phyloP scores from a whole-genome alignment of 164 flowering plant species.

The Stephania cephalantha region DNA sequence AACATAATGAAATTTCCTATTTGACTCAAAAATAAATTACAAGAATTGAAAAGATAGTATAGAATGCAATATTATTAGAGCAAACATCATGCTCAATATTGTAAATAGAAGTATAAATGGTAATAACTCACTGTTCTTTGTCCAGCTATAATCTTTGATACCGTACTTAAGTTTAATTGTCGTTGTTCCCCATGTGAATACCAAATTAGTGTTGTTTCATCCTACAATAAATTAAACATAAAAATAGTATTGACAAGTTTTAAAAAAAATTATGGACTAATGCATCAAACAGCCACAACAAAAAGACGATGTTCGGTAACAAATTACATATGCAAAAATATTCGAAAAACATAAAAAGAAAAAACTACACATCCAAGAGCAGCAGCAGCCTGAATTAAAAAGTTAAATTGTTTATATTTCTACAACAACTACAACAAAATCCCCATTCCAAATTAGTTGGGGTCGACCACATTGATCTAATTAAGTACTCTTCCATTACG shows the following conservation, averaged over 20 bases:
- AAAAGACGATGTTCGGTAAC: too few species aligned
- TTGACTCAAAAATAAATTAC: too few species aligned
- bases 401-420: too few species aligned
- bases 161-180: slow-evolving; percentile 28
- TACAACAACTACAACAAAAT: too few species aligned
- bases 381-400: too few species aligned
- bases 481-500: too few species aligned
- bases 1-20: not conserved
- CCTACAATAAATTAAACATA: slow-evolving; percentile 16
- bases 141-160: slow-evolving; percentile 40
- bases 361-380: too few species aligned
- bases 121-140: slow-evolving; percentile 48
- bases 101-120: not conserved
- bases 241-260: not conserved
- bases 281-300: not conserved
- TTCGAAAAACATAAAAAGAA: too few species aligned
- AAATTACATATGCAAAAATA: too few species aligned
- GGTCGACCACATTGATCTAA: too few species aligned
- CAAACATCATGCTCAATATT: not conserved
- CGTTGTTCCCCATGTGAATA: slow-evolving; percentile 40
- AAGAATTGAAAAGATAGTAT: not conserved
- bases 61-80: not conserved
- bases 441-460: too few species aligned
- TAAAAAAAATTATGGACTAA: not conserved
- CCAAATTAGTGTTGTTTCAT: slow-evolving; percentile 44